These are phyloP conservation scores for Epichloe coenophiala DNA, from an alignment of 2,329 filamentous ascomycete genomes.

Conservation along the genomic window DNA sequence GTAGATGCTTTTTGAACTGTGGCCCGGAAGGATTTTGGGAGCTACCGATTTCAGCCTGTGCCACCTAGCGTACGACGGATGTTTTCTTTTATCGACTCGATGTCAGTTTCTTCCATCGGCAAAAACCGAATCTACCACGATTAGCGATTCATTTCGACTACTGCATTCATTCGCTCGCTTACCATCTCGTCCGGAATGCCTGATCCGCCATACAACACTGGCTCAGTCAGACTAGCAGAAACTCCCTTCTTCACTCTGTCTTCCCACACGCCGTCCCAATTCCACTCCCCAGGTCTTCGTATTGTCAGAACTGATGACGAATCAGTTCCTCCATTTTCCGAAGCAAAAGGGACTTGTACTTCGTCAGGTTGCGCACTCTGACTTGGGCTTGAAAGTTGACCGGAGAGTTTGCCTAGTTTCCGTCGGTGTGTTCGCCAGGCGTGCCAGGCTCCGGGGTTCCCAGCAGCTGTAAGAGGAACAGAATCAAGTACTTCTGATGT, in stretches of 20 bases:
- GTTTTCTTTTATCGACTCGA: constrained; percentile 45
- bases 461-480: constrained; percentile 67
- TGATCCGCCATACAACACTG: constrained; percentile 58
- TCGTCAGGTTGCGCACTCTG: background rate
- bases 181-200: constrained; percentile 59
- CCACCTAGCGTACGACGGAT: constrained; percentile 36
- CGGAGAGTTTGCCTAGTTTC: constrained; percentile 16
- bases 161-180: constrained; percentile 18
- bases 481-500: constrained; percentile 64
- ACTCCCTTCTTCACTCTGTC: constrained; percentile 72
- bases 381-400: background rate
- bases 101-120: constrained; percentile 44
- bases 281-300: constrained; percentile 65
- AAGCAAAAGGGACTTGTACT: background rate
- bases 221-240: constrained; percentile 62
- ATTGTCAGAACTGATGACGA: constrained; percentile 4
- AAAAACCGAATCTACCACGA: constrained; percentile 48
- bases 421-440: constrained; percentile 68
- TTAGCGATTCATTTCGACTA: constrained; percentile 7
- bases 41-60: constrained; percentile 9
- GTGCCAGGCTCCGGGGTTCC: constrained; percentile 86
- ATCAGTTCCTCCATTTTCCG: background rate
- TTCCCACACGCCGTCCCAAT: constrained; percentile 97
- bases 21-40: background rate
- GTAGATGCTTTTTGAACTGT: too few species aligned